Base-by-base conservation (phyloP, 2,329 filamentous ascomycete genomes). In the Sarocladium strictum region DNA sequence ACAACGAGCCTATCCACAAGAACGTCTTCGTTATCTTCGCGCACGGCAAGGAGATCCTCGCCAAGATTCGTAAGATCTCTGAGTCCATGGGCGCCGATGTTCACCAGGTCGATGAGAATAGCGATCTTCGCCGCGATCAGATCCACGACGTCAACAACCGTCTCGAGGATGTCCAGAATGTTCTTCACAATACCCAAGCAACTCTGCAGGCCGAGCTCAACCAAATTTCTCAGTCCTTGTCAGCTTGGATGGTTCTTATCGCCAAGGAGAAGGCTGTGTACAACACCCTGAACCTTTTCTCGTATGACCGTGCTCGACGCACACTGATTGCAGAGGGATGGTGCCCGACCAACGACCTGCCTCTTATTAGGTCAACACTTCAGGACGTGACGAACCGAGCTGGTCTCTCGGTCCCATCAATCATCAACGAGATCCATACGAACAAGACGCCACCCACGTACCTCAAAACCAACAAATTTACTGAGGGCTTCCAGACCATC, bases 11-110 rank as follows among this genome's bases (percentile, higher is more conserved):
- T 60, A 81, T 95, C 63, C 85, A 88, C 77, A 99, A 99, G 84
- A 99, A 97, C 64, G 94, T 99, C 55, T 99, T 99, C 66, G 93
- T 99, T 66, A 99, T 99, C 71, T 99, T 99, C 64, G 94, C 94
- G 12, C 94, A 99, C 66, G 94, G 94, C 67, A 96, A 96, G 73
- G 93, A 97, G 72, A 96, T 99, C 62, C 85, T 99, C 64, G 89
- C 92, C 66, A 99, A 99, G 84, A 97, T 99, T 68, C 86, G 94
- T 67, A 97, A 97, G 81, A 97, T 99, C 58, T 97, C 93, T 1
- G 94, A 99, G 75, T 97, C 92, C 9, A 86, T 99, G 72, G 90
- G 93, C 58, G 94, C 95, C 55, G 90, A 96, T 67, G 82, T 97
- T 58, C 99, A 99, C 79, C 91, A 86, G 62, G 94, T 99, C 29